phyloP scores from a whole-genome alignment of 768 basidiomycete species.

The Tricholoma hemisulphureum region DNA sequence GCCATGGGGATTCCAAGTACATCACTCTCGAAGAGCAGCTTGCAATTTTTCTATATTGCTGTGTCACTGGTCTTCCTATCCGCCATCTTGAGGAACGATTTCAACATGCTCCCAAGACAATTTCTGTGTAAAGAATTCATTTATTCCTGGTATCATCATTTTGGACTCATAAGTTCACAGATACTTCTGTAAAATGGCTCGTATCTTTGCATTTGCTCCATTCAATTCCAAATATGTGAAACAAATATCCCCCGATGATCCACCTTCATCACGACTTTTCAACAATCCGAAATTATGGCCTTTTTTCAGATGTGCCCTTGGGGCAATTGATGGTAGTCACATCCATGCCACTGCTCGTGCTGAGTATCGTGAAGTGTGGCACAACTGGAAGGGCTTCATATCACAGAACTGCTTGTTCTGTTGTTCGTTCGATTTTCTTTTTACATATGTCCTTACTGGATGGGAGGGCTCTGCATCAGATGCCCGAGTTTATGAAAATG shows the following conservation, averaged over 20 bases:
- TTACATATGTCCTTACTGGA: constrained; percentile 26
- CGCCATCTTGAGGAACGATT: too few relatives aligned
- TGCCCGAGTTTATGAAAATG: constrained; percentile 22
- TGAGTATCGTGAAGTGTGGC: neutral
- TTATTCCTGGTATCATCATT: neutral
- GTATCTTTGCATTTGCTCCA: neutral
- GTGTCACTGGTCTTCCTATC: too few relatives aligned
- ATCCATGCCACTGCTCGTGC: neutral
- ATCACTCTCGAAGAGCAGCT: too few relatives aligned
- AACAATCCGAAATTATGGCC: too few relatives aligned
- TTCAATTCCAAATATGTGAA: neutral
- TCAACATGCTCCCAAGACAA: neutral
- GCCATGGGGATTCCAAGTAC: too few relatives aligned
- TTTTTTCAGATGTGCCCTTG: too few relatives aligned
- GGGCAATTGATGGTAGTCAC: too few relatives aligned
- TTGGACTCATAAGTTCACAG: neutral
- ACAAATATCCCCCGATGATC: neutral
- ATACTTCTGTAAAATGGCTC: neutral
- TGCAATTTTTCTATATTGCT: too few relatives aligned
- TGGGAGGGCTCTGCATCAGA: constrained; percentile 31
- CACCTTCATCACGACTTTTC: neutral
- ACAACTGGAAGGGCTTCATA: constrained; percentile 17
- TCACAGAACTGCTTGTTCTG: constrained; percentile 29
- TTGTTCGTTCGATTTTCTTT: constrained; percentile 25
- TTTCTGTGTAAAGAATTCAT: neutral